Evolutionary conservation across 2,329 filamentous ascomycete genomes (phyloP).

Genomic region (Epichloe aotearoae): DNA sequence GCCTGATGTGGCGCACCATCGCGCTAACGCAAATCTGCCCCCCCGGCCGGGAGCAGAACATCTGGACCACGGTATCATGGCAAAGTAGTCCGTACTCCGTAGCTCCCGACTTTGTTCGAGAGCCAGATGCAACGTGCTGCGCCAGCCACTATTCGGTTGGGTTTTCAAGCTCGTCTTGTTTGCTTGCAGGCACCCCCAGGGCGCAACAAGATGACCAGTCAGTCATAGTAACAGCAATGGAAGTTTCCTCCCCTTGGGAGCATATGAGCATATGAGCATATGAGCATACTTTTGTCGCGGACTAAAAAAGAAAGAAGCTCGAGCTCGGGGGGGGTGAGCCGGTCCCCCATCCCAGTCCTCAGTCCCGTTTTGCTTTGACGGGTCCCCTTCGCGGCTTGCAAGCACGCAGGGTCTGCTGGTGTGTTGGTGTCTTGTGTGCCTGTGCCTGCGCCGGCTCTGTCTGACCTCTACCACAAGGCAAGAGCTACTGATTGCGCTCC

Average conservation of each 20-base stretch:
- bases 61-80: neutral
- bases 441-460: neutral
- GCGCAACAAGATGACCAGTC: neutral
- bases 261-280: too few species aligned
- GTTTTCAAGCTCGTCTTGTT: neutral
- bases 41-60: conserved; percentile 6
- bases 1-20: conserved; percentile 10
- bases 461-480: conserved; percentile 3
- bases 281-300: too few species aligned
- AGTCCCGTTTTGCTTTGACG: neutral
- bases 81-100: neutral
- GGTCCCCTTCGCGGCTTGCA: neutral
- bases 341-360: neutral
- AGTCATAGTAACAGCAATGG: too few species aligned
- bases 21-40: neutral
- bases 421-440: neutral
- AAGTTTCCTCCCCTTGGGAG: too few species aligned
- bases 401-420: neutral
- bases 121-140: neutral
- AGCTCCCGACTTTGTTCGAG: neutral
- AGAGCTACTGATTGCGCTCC: conserved; percentile 40
- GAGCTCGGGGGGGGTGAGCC: conserved; percentile 1
- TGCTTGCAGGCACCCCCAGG: neutral
- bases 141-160: neutral
- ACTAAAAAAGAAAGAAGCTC: neutral